Evolutionary conservation across 805 yeast species (phyloP).

Genomic region (Zygosaccharomyces lentus): DNA sequence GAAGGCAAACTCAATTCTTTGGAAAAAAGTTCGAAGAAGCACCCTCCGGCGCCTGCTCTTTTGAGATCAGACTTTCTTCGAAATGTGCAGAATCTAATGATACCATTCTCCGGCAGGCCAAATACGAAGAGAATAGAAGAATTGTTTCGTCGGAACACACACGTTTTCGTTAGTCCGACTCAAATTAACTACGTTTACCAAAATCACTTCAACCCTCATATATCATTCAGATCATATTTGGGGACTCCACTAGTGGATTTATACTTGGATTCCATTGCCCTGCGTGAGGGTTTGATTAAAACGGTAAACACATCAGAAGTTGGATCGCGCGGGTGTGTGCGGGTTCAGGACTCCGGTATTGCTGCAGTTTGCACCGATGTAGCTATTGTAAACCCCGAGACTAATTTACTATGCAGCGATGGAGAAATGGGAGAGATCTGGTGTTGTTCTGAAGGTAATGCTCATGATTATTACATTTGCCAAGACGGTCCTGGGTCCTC

Average conservation of each 20-base stretch:
- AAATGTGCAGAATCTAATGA: constrained; percentile 74
- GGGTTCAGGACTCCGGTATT: constrained; percentile 90
- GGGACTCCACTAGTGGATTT: constrained; percentile 84
- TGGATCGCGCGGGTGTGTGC: constrained; percentile 44
- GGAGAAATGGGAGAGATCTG: constrained; percentile 98
- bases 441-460: constrained; percentile 88
- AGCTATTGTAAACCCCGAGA: constrained; percentile 94
- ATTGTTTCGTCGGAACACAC: constrained; percentile 58
- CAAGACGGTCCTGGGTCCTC: constrained; percentile 14
- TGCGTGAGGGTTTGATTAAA: constrained; percentile 84
- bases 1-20: background rate
- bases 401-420: constrained; percentile 65
- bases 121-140: constrained; percentile 53
- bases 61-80: constrained; percentile 39
- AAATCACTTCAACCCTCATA: constrained; percentile 75
- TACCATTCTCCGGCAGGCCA: constrained; percentile 74
- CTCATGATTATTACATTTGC: constrained; percentile 53
- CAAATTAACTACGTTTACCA: constrained; percentile 75
- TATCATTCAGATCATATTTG: constrained; percentile 74
- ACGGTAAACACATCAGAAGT: constrained; percentile 56
- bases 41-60: constrained; percentile 16
- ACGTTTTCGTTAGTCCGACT: constrained; percentile 59
- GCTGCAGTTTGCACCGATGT: constrained; percentile 93
- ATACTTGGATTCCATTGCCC: constrained; percentile 79
- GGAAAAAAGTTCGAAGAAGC: constrained; percentile 10